Evolutionary conservation across 306 rosid species (phyloP), one percentile per base, ranked within the genome.

Genomic region (Ammopiptanthus mongolicus): DNA sequence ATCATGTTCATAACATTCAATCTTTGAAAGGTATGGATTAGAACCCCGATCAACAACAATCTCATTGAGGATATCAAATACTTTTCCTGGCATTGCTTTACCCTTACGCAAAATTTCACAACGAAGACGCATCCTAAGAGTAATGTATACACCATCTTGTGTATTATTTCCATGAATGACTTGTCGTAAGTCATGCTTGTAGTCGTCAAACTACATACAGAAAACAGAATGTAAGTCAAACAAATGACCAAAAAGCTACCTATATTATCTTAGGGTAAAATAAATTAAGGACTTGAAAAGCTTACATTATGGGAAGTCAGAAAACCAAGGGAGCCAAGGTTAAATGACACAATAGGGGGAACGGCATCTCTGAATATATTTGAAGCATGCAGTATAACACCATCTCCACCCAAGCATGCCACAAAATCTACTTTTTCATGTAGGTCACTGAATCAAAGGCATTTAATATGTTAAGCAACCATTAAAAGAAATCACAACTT

Each of bases 291-390:
- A 72, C 71, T 76, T 33, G 47, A 70, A 74, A 75, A 77, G 72
- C 90, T 81, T 89, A 92, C 99, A 39, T 50, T 29, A 78, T 95
- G 99, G 63, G 99, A 95, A 81, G 99, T 92, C 86, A 95, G 83
- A 85, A 95, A 95, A 81, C 99, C 99, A 79, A 95, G 99, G 77
- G 99, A 95, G 28, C 99, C 99, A 64, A 95, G 97, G 85, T 92
- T 95, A 82, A 95, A 95, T 15, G 99, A 95, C 76, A 95, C 96
- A 69, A 95, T 88, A 6, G 97, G 99, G 31, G 99, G 99, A 72
- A 95, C 97, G 13, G 99, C 97, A 69, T 71, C 90, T 83, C 90
- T 83, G 63, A 95, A 95, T 74, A 92, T 68, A 87, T 95, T 95
- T 67, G 99, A 95, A 3, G 97, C 99, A 53, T 92, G 99, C 65